These are phyloP conservation scores for Amauroascus niger DNA, from an alignment of 2,329 filamentous ascomycete genomes.

Conservation along the genomic window DNA sequence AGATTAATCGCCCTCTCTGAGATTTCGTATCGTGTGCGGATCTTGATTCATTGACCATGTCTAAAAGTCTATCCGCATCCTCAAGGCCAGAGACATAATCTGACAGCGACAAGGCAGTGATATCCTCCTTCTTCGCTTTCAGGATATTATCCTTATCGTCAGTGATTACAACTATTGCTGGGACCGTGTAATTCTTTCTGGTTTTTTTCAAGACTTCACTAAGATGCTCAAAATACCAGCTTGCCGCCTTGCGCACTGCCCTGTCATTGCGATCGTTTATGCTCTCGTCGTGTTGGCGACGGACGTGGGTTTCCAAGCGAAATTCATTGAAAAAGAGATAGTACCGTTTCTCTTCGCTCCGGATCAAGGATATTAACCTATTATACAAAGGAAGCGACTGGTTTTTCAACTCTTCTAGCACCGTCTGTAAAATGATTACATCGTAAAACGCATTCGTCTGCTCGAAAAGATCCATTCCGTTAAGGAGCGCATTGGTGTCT, in stretches of 20 bases:
- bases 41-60: constrained; percentile 80
- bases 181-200: constrained; percentile 49
- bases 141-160: constrained; percentile 81
- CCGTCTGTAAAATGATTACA: constrained; percentile 91
- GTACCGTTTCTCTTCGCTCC: constrained; percentile 93
- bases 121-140: constrained; percentile 65
- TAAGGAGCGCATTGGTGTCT: constrained; percentile 90
- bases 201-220: constrained; percentile 47
- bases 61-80: constrained; percentile 73
- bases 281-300: constrained; percentile 63
- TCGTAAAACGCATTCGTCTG: constrained; percentile 86
- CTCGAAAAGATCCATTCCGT: constrained; percentile 95
- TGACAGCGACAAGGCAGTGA: constrained; percentile 58
- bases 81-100: constrained; percentile 79
- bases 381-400: constrained; percentile 91
- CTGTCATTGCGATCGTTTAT: constrained; percentile 97
- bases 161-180: constrained; percentile 82
- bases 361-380: constrained; percentile 77
- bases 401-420: constrained; percentile 91
- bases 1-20: constrained; percentile 62
- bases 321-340: constrained; percentile 99
- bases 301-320: constrained; percentile 77
- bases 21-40: constrained; percentile 56
- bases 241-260: constrained; percentile 72
- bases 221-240: constrained; percentile 85